Evolutionary conservation across 306 rosid genomes (phyloP).

Genomic region (Cicer yamashitae): DNA sequence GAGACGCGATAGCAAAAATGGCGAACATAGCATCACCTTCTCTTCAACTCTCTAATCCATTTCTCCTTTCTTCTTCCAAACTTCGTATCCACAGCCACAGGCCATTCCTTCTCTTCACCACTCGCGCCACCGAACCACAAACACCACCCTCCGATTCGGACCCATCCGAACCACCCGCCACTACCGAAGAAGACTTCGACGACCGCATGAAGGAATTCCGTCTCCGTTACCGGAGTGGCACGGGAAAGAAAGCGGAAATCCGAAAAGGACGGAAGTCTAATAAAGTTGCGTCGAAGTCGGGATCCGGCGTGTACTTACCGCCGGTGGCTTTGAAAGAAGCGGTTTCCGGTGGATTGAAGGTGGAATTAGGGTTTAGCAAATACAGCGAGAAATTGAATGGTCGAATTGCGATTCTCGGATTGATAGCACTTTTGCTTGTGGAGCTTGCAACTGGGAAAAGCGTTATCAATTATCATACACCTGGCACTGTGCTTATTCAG

Average conservation of each 20-base stretch:
- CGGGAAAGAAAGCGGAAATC: conserved; percentile 81
- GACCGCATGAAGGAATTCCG: conserved; percentile 60
- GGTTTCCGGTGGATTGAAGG: conserved; percentile 68
- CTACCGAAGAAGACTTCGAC: conserved; percentile 50
- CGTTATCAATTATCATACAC: conserved; percentile 73
- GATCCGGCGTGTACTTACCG: conserved; percentile 64
- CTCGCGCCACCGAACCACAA: conserved; percentile 66
- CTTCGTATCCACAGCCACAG: conserved; percentile 46
- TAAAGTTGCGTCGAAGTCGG: conserved; percentile 48
- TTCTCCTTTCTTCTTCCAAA: conserved; percentile 55
- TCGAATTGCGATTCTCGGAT: conserved; percentile 68
- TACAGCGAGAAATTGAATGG: conserved; percentile 85
- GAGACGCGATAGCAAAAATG: conserved; percentile 45
- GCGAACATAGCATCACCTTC: conserved; percentile 58
- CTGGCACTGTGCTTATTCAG: conserved; percentile 68
- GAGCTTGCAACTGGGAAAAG: conserved; percentile 89
- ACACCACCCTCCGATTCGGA: conserved; percentile 53
- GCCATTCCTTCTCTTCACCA: conserved; percentile 46
- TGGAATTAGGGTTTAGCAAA: conserved; percentile 75
- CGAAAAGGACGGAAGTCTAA: conserved; percentile 65
- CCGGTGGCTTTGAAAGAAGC: conserved; percentile 81
- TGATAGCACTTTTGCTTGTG: conserved; percentile 76
- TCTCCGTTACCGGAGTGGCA: conserved; percentile 74
- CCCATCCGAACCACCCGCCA: conserved; percentile 26
- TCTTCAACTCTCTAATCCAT: conserved; percentile 54